Percentiles rank a stretch among this genome's conserved stretches.
Conservation (phyloP, 371 early-diverging fungal genomes). For the Apophysomyces variabilis region DNA sequence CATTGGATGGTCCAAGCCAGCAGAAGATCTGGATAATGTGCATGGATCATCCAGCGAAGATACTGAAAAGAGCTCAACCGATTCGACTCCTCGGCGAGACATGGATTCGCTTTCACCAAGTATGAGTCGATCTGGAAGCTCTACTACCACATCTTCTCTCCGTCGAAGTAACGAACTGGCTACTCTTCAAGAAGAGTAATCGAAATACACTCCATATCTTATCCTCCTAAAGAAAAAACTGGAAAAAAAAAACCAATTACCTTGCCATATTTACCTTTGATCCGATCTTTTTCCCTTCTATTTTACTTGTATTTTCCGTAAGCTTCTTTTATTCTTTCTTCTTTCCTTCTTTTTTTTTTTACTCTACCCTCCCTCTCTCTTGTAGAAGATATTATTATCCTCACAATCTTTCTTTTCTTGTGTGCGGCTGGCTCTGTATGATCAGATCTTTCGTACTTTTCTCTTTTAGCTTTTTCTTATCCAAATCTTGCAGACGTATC, state of each 20-base stretch:
- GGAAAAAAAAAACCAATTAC: too few species aligned
- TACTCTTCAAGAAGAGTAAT: constrained; percentile 49
- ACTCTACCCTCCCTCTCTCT: not conserved
- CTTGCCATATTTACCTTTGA: too few species aligned
- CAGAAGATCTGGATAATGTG: constrained; percentile 13
- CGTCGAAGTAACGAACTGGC: constrained; percentile 49
- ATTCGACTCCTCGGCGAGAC: constrained; percentile 16
- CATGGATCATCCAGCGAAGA: constrained; percentile 24
- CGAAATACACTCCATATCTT: not conserved
- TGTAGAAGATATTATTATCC: constrained; percentile 2
- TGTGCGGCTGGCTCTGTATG: not conserved
- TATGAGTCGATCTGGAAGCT: constrained; percentile 33
- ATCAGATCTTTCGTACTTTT: not conserved
- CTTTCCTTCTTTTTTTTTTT: too few species aligned
- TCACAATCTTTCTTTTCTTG: not conserved
- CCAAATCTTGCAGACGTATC: not conserved
- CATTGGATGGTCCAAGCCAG: constrained; percentile 42
- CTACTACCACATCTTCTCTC: constrained; percentile 31
- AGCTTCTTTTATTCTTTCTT: not conserved
- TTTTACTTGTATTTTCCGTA: not conserved
- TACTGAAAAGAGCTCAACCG: constrained; percentile 12
- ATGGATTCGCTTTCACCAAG: constrained; percentile 30
- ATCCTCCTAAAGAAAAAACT: too few species aligned
- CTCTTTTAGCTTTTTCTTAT: not conserved
- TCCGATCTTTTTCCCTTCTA: not conserved